Evolutionary conservation across 2,329 filamentous ascomycete genomes (phyloP), one percentile per base, ranked within the genome.

Genomic region (Madurella fahalii): DNA sequence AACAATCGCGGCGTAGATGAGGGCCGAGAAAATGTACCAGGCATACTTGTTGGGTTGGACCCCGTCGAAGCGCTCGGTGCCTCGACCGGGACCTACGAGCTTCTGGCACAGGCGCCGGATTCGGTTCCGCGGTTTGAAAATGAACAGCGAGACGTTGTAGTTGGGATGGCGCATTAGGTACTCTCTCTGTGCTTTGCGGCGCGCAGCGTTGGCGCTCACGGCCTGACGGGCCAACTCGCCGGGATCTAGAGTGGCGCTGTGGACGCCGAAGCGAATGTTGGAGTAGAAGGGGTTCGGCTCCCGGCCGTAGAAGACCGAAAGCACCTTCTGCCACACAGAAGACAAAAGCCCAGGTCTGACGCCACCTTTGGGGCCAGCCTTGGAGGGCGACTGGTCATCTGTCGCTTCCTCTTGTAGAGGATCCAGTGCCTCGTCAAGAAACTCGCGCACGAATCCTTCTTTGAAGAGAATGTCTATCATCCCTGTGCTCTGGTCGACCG

Each of bases 261-360:
- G 80, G 5, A 82, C 81, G 30, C 90, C 83, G 57, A 95, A 82
- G 34, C 83, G 76, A 47, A 79, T 70, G 61, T 80, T 90, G 7
- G 91, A 87, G 71, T 97, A 97, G 68, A 99, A 99, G 0, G 94
- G 94, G 68, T 99, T 99, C 0, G 91, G 89, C 53, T 97, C 92
- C 50, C 80, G 77, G 62, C 86, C 79, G 58, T 76, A 80, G 48
- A 89, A 71, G 9, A 74, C 69, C 7, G 74, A 75, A 17, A 79
- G 71, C 25, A 90, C 57, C 52, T 78, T 84, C 20, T 77, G 78
- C 85, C 86, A 89, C 4, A 83, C 55, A 2, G 74, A 77, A 1
- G 84, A 82, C 31, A 90, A 62, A 4, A 80, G 65, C 0, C 87
- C 85, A 3, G 80, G 78, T 52, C 81, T 78, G 13, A 80, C 72